These are phyloP conservation scores for Hypoxylon crocopeplum DNA, from an alignment of 495 filamentous ascomycete species.

Conservation along the genomic window DNA sequence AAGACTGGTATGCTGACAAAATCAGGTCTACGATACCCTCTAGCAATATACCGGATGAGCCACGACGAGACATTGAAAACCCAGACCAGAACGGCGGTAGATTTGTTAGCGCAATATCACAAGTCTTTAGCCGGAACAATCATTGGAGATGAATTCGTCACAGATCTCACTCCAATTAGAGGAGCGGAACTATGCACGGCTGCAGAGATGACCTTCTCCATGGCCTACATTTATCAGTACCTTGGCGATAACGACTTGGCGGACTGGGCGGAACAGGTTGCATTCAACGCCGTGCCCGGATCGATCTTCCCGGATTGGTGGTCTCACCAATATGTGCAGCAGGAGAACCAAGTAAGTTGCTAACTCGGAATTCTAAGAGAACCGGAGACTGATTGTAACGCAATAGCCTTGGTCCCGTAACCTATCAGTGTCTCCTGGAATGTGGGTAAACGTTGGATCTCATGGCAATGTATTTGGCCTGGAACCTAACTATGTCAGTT, in stretches of 20 bases:
- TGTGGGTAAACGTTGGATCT: slow-evolving; percentile 58
- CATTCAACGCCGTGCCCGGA: slow-evolving; percentile 67
- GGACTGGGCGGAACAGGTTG: slow-evolving; percentile 61
- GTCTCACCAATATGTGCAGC: slow-evolving; percentile 65
- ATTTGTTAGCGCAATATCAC: slow-evolving; percentile 39
- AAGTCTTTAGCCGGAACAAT: slow-evolving; percentile 45
- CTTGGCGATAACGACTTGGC: slow-evolving; percentile 61
- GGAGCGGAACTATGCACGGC: slow-evolving; percentile 46
- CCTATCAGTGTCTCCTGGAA: slow-evolving; percentile 44
- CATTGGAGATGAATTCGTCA: slow-evolving; percentile 41
- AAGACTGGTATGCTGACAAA: slow-evolving; percentile 24
- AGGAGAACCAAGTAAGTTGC: slow-evolving; percentile 59
- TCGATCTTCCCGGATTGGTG: slow-evolving; percentile 65
- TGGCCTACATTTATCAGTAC: slow-evolving; percentile 44
- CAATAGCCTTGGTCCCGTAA: slow-evolving; percentile 51
- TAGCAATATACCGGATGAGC: slow-evolving; percentile 42
- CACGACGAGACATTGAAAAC: slow-evolving; percentile 38
- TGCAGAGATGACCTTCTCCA: slow-evolving; percentile 43
- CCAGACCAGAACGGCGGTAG: slow-evolving; percentile 41
- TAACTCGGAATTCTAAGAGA: slow-evolving; percentile 28
- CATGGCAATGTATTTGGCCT: slow-evolving; percentile 56
- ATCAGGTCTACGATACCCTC: slow-evolving; percentile 37
- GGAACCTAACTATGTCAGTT: slow-evolving; percentile 44
- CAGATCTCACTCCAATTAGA: slow-evolving; percentile 41
- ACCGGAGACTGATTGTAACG: not conserved